Conservation (phyloP, 2,329 filamentous ascomycete species). For the Ascosphaera apis region DNA sequence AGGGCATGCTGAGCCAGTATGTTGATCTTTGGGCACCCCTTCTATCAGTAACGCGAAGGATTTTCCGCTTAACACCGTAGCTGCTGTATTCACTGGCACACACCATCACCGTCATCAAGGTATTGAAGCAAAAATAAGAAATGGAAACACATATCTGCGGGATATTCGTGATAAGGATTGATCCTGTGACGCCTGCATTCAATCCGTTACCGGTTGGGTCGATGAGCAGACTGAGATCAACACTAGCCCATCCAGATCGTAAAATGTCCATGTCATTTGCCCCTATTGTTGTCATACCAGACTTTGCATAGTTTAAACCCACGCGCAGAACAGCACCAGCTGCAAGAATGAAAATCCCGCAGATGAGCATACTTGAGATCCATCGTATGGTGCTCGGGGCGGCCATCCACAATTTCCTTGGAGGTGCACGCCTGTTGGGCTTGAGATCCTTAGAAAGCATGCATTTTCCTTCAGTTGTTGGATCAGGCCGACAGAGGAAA, state of each 20-base stretch:
- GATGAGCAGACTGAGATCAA: no score
- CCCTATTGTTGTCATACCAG: no score
- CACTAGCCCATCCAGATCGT: no score
- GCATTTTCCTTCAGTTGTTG: conserved; percentile 9
- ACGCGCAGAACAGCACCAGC: conserved; percentile 3
- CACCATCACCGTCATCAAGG: conserved; percentile 22
- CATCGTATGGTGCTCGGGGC: conserved; percentile 7
- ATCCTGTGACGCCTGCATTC: no score
- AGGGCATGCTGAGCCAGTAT: conserved; percentile 24
- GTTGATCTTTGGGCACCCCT: conserved; percentile 18
- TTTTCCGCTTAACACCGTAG: conserved; percentile 17
- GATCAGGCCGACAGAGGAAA: conserved; percentile 14
- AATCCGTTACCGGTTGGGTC: no score
- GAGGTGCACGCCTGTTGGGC: conserved; percentile 2
- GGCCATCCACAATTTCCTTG: conserved; percentile 3
- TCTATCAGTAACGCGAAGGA: conserved; percentile 21
- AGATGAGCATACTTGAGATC: conserved; percentile 4
- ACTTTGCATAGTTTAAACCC: background rate
- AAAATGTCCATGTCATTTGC: no score
- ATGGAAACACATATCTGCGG: conserved; percentile 15
- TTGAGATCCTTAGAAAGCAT: conserved; percentile 6
- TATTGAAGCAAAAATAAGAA: conserved; percentile 16
- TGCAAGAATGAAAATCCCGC: conserved; percentile 4
- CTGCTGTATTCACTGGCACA: conserved; percentile 25
- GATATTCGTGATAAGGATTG: conserved; percentile 12